Evolutionary conservation across 73 alveolate species (phyloP), one percentile per base, ranked within the genome.

Genomic region (Effrenium voratum): DNA sequence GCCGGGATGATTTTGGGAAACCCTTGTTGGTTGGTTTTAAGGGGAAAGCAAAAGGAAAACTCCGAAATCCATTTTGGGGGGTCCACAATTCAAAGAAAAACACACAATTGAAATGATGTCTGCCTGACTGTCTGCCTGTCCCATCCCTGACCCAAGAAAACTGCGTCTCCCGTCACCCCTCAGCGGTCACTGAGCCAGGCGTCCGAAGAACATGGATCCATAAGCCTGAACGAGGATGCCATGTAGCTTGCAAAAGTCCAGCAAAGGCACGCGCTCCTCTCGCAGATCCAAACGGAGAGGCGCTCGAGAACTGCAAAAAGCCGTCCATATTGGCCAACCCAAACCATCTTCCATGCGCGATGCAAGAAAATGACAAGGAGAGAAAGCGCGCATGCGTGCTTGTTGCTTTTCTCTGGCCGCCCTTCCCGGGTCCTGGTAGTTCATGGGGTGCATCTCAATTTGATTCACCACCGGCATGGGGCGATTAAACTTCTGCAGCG

Each of bases 401-500:
- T n/a, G n/a, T n/a, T n/a, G n/a, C n/a, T n/a, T n/a, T n/a, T n/a
- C n/a, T n/a, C n/a, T n/a, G n/a, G n/a, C n/a, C n/a, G n/a, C n/a
- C n/a, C n/a, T 12, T 52, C 63, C 47, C 70, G 30, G 28, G 81
- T 93, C 99, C 91, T 99, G 99, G 76, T 91, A 88, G 97, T 96
- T 99, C 66, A 99, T 95, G 32, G 99, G 99, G 96, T 99, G 99
- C 98, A 99, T 99, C 96, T 99, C 99, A 30, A 99, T 99, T 99
- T 99, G 99, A 83, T 99, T 99, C 55, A 99, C 99, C 38, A 99
- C 99, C 22, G 99, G 99, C 81, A 91, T 98, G 32, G 99, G 99
- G 41, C 94, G 95, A n/a, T 99, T 99, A 79, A 99, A 90, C 45
- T 82, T 59, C 46, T 99, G 75, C 93, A 99, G 81, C 41, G 99